These are phyloP conservation scores for Fusarium pseudograminearum DNA, from an alignment of 2,329 filamentous ascomycete species.

Conservation along the genomic window DNA sequence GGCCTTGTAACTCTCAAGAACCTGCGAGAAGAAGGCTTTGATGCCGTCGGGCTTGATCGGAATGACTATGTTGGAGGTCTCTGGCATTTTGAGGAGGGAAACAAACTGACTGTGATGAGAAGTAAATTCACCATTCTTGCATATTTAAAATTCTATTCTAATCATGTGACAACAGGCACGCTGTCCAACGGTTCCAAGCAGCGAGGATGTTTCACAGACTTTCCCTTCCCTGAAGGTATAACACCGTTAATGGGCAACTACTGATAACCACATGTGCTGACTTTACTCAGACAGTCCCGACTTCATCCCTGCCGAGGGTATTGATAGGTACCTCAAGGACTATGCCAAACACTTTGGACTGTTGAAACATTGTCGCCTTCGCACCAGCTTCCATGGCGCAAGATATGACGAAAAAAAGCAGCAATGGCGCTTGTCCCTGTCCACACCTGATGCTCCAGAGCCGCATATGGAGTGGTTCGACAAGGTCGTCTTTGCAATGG, in stretches of 20 bases:
- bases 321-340: constrained; percentile 4
- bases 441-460: not conserved
- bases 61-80: constrained; percentile 14
- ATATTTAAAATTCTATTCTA: not conserved
- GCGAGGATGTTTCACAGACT: constrained; percentile 17
- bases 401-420: not conserved
- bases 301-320: constrained; percentile 16
- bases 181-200: constrained; percentile 15
- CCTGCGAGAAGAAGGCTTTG: constrained; percentile 9
- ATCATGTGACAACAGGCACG: not conserved
- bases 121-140: not conserved
- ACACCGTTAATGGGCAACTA: rapidly evolving
- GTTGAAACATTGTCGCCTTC: constrained; percentile 3
- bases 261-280: not conserved
- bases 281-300: not conserved
- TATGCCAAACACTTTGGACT: constrained; percentile 14
- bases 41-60: not conserved
- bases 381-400: constrained; percentile 5
- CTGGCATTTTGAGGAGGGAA: not conserved
- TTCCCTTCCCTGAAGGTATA: constrained; percentile 18
- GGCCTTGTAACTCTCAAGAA: constrained; percentile 5
- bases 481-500: constrained; percentile 16
- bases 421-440: constrained; percentile 7
- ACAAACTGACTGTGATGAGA: not conserved
- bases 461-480: constrained; percentile 6